These are phyloP conservation scores for Guyanaporus albipodus DNA, from an alignment of 768 basidiomycete genomes.

Conservation along the genomic window DNA sequence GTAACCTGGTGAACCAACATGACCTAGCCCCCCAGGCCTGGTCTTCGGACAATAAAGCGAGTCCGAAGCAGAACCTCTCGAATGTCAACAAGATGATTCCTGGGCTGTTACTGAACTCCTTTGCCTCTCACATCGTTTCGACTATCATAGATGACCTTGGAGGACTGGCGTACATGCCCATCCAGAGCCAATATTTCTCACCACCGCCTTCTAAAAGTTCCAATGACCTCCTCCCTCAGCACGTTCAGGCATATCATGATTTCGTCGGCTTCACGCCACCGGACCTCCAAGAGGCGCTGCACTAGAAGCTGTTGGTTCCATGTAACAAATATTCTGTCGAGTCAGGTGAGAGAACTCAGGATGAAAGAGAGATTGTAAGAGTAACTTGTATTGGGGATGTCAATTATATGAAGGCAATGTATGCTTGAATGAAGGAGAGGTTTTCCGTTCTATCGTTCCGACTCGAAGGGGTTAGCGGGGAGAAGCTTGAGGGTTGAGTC, in stretches of 20 bases:
- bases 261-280: neutral
- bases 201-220: neutral
- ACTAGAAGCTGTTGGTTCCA: neutral
- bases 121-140: neutral
- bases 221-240: neutral
- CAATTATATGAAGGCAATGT: no score
- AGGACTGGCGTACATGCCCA: neutral
- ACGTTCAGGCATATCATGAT: neutral
- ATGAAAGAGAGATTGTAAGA: no score
- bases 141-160: neutral
- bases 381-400: no score
- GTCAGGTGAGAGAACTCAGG: no score
- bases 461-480: no score
- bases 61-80: neutral
- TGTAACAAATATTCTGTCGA: no score
- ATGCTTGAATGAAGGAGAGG: no score
- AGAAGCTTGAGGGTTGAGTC: no score
- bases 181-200: neutral
- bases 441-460: no score
- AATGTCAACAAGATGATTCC: neutral
- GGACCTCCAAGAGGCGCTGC: neutral
- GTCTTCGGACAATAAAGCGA: neutral
- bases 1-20: slow-evolving; percentile 10
- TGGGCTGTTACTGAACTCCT: neutral
- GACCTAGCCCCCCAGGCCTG: slow-evolving; percentile 16